phyloP scores from a whole-genome alignment of 805 yeast species.

The Cyberlindnera xishuangbannaensis region DNA sequence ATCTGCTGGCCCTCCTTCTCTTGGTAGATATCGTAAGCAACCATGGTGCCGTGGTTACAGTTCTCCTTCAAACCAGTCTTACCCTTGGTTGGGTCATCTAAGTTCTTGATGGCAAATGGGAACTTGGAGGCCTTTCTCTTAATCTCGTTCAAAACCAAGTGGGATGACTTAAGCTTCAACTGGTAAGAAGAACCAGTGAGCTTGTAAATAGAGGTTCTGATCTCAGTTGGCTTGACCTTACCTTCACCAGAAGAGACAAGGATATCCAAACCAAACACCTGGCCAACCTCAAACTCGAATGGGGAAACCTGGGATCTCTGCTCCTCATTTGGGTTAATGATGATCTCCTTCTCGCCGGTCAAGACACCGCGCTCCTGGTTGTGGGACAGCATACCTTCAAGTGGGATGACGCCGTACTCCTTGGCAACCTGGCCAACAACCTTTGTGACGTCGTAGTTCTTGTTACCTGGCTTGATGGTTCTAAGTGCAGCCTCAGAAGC shows the following conservation, averaged over 20 bases:
- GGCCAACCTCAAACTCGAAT: conserved; percentile 63
- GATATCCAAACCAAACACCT: conserved; percentile 73
- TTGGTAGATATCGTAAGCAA: conserved; percentile 61
- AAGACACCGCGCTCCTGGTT: conserved; percentile 61
- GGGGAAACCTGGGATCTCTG: conserved; percentile 61
- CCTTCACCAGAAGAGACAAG: conserved; percentile 61
- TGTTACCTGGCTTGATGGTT: conserved; percentile 57
- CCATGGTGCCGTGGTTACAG: conserved; percentile 56
- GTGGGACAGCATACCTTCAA: conserved; percentile 75
- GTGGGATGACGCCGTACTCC: conserved; percentile 52
- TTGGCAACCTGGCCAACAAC: conserved; percentile 57
- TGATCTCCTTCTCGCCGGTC: conserved; percentile 72
- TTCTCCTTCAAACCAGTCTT: conserved; percentile 74
- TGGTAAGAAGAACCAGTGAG: conserved; percentile 63
- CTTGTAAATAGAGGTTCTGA: conserved; percentile 66
- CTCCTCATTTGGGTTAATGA: conserved; percentile 65
- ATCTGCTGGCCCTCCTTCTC: conserved; percentile 62
- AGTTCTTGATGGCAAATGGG: conserved; percentile 63
- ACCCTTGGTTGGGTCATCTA: conserved; percentile 64
- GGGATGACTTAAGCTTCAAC: conserved; percentile 67
- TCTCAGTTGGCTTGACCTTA: conserved; percentile 53
- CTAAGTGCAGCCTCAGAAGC: conserved; percentile 79
- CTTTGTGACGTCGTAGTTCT: conserved; percentile 71
- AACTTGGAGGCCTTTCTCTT: conserved; percentile 59
- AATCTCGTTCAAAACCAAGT: conserved; percentile 58